Base-by-base conservation (phyloP, 257 asterid genomes). In the Eustoma russellianum region DNA sequence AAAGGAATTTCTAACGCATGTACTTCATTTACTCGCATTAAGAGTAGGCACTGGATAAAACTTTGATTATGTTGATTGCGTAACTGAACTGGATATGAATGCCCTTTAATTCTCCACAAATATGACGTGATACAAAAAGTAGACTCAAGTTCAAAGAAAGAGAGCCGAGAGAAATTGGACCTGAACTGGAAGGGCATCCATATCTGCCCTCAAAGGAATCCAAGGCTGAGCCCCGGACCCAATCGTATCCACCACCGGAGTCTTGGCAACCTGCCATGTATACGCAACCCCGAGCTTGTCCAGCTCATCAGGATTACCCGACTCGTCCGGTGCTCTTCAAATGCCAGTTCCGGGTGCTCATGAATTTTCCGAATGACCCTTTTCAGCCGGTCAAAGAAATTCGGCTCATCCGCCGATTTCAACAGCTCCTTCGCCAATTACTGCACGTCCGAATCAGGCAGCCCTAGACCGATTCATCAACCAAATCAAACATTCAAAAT, bases 141-240 rank as follows among this genome's bases (percentile, higher is more conserved):
- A 24, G 30, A 2, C 30, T 4, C 30, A 24, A n/a, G 3, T 2
- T 24, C 30, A 24, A 24, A 24, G 30, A 24, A 24, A 24, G 30
- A 24, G 30, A 24, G 30, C 30, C 30, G 3, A 24, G 30, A 24
- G 30, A 24, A 24, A 24, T 24, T 24, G 30, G 30, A 80, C 95
- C 95, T 86, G 95, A 61, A 86, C 71, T 40, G 98, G 96, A 5
- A 90, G 87, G 48, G 91, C 97, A 66, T 90, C 96, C 97, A 90
- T 90, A 73, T 90, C 96, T 2, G 97, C 97, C 76, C 96, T 67
- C 24, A 90, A 88, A 30, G 67, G 82, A 61, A 90, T 72, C 74
- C 83, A 76, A 1, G 94, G 97, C 5, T 68, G 74, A 55, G 35
- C 66, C 0, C 91, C 96, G 18, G 96, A 82, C 17, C 98, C 94